A percentile compares a stretch with the other conserved stretches of the same genome.
phyloP scores from a whole-genome alignment of 495 filamentous ascomycete genomes.

The Penicillium roqueforti region DNA sequence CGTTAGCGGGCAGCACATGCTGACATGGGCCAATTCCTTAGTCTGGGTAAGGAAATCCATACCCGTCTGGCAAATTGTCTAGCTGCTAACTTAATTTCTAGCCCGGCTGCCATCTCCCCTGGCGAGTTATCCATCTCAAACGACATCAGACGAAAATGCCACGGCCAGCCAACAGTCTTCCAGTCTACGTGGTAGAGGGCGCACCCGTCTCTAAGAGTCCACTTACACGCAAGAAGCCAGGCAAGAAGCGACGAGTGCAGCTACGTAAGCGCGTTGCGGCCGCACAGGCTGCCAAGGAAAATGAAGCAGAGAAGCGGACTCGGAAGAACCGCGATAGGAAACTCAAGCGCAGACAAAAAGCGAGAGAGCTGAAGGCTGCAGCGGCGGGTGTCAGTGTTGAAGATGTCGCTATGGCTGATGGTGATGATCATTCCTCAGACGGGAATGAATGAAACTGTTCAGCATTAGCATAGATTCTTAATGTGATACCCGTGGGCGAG shows the following conservation, averaged over 20 bases:
- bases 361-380: slow-evolving; percentile 41
- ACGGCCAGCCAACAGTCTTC: slow-evolving; percentile 19
- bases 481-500: slow-evolving; percentile 24
- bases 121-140: slow-evolving; percentile 42
- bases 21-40: slow-evolving; percentile 31
- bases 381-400: slow-evolving; percentile 17
- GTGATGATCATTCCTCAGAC: slow-evolving; percentile 17
- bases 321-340: slow-evolving; percentile 46
- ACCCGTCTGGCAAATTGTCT: background rate
- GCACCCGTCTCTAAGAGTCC: slow-evolving; percentile 25
- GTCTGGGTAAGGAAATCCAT: slow-evolving; percentile 39
- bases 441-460: slow-evolving; percentile 12
- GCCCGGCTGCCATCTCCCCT: slow-evolving; percentile 44
- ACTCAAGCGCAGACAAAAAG: slow-evolving; percentile 44
- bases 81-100: slow-evolving; percentile 5
- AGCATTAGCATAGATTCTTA: background rate
- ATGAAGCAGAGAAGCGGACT: slow-evolving; percentile 44
- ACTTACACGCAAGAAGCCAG: slow-evolving; percentile 41
- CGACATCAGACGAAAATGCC: slow-evolving; percentile 38
- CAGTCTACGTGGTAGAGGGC: slow-evolving; percentile 27
- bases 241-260: slow-evolving; percentile 45
- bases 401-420: slow-evolving; percentile 9
- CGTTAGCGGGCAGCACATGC: slow-evolving; percentile 35
- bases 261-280: slow-evolving; percentile 35
- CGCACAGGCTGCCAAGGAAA: slow-evolving; percentile 31